Conservation (phyloP, 1,284 basidiomycete species). For the Taiwanofungus camphoratus region DNA sequence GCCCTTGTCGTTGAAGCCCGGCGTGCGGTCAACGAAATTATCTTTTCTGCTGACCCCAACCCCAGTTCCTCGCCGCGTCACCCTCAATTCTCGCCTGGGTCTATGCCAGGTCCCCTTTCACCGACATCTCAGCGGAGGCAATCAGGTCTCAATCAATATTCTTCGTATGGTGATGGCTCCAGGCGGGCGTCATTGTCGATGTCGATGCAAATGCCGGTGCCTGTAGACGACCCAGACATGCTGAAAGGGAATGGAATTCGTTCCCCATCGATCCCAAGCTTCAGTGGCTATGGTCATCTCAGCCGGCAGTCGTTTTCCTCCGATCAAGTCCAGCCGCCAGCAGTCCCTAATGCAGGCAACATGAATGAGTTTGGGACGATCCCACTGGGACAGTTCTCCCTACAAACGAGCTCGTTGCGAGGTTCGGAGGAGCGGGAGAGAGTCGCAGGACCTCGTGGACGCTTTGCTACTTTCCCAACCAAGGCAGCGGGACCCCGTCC, state of each 20-base stretch:
- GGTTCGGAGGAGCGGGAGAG: slow-evolving; percentile 13
- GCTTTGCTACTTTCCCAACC: slow-evolving; percentile 57
- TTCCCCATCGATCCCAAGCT: slow-evolving; percentile 4
- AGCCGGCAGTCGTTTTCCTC: slow-evolving; percentile 8
- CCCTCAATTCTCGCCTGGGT: too few relatives aligned
- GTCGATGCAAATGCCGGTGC: slow-evolving; percentile 4
- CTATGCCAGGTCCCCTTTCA: slow-evolving; percentile 9
- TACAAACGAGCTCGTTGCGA: slow-evolving; percentile 20
- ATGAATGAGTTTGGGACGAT: slow-evolving; percentile 25
- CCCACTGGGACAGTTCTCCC: slow-evolving; percentile 11
- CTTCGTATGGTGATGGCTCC: slow-evolving; percentile 6
- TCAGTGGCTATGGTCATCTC: slow-evolving; percentile 6
- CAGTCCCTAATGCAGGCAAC: slow-evolving; percentile 6
- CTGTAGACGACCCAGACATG: background rate
- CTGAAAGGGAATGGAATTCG: slow-evolving; percentile 2
- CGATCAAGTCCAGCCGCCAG: slow-evolving; percentile 5
- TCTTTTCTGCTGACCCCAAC: slow-evolving; percentile 39
- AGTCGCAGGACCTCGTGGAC: slow-evolving; percentile 23
- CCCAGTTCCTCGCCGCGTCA: slow-evolving; percentile 16
- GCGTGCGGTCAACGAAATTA: slow-evolving; percentile 51
- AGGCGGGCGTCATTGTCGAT: slow-evolving; percentile 4
- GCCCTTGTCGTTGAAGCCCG: slow-evolving; percentile 60
- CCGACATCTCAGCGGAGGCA: slow-evolving; percentile 6
- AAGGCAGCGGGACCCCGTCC: slow-evolving; percentile 23
- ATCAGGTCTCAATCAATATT: background rate